Conservation (phyloP, 108 stramenopile genomes). For the Epipyxis sp. region DNA sequence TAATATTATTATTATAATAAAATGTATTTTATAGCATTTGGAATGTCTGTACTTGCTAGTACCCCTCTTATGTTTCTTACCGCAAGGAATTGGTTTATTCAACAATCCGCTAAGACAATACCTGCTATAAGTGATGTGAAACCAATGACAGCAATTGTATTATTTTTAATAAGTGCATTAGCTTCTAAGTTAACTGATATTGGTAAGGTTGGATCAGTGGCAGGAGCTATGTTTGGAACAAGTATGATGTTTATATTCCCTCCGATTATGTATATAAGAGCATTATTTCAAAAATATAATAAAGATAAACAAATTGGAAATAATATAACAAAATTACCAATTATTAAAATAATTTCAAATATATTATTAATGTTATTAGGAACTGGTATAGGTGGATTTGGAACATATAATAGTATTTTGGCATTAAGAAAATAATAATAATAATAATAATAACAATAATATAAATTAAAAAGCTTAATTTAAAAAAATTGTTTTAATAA, state of each 20-base stretch:
- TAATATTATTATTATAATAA: too few species aligned
- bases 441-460: too few species aligned
- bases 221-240: slow-evolving; percentile 8
- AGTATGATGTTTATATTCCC: slow-evolving; percentile 22
- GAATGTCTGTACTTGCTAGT: neutral
- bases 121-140: neutral
- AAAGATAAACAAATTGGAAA: neutral
- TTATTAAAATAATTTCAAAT: neutral
- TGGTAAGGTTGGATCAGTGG: neutral
- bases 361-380: neutral
- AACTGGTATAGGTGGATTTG: neutral
- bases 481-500: too few species aligned
- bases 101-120: neutral
- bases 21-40: too few species aligned
- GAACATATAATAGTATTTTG: neutral
- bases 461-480: too few species aligned
- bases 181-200: neutral
- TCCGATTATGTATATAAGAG: slow-evolving; percentile 12
- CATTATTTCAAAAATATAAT: neutral
- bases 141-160: neutral
- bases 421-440: too few species aligned
- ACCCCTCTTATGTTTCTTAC: slow-evolving; percentile 1
- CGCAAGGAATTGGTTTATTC: neutral
- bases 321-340: neutral
- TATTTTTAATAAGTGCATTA: neutral